Evolutionary conservation across 2,329 filamentous ascomycete species (phyloP).

Genomic region (Magnaporthiopsis poae): DNA sequence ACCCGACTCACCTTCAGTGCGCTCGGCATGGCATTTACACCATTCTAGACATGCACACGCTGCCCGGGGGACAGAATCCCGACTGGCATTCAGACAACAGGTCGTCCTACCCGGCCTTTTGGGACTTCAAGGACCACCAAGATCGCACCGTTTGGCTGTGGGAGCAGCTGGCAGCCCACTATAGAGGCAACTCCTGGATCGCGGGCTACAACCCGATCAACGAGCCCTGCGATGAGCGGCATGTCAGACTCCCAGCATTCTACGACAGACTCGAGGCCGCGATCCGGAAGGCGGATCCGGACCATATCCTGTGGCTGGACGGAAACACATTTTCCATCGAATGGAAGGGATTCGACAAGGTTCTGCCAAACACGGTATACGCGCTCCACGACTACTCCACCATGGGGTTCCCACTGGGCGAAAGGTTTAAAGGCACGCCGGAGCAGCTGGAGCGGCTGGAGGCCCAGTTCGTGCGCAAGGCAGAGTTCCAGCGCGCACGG

Average conservation of each 20-base stretch:
- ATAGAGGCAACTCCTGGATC: conserved; percentile 31
- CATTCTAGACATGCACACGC: conserved; percentile 35
- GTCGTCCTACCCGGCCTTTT: conserved; percentile 31
- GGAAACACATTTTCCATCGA: conserved; percentile 35
- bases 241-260: conserved; percentile 23
- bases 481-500: conserved; percentile 31
- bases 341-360: conserved; percentile 21
- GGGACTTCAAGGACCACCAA: conserved; percentile 37
- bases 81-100: conserved; percentile 37
- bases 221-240: conserved; percentile 22
- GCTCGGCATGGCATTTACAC: conserved; percentile 31
- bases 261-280: conserved; percentile 30
- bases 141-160: conserved; percentile 35
- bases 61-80: conserved; percentile 36
- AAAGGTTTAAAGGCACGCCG: conserved; percentile 28
- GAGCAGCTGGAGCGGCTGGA: conserved; percentile 34
- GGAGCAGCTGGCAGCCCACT: conserved; percentile 31
- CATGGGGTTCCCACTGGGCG: conserved; percentile 32
- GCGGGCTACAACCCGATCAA: conserved; percentile 17
- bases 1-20: conserved; percentile 17
- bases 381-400: conserved; percentile 38
- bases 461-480: conserved; percentile 30
- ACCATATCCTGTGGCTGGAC: conserved; percentile 42
- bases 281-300: conserved; percentile 31
- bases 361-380: conserved; percentile 31